These are phyloP conservation scores for Stachybotrys chartarum DNA, from an alignment of 2,329 filamentous ascomycete genomes.

Conservation along the genomic window DNA sequence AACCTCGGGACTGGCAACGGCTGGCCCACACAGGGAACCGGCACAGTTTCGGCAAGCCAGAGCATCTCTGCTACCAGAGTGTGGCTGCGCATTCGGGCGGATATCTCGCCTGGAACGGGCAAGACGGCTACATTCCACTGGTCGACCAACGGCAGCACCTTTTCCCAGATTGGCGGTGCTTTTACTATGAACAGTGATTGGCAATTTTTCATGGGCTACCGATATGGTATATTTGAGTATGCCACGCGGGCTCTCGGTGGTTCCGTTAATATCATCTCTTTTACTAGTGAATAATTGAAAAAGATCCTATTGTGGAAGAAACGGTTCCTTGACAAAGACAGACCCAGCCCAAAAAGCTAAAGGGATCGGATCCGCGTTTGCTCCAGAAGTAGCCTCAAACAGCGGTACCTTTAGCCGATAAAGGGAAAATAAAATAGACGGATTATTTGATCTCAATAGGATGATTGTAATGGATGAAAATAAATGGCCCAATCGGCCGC, in stretches of 20 bases:
- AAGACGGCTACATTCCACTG: slow-evolving; percentile 22
- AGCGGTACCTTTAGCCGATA: no score
- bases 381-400: no score
- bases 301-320: no score
- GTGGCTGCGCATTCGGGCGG: slow-evolving; percentile 13
- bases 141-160: slow-evolving; percentile 33
- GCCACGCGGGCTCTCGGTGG: not conserved
- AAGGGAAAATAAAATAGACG: no score
- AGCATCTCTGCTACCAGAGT: slow-evolving; percentile 2
- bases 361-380: no score
- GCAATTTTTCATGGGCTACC: not conserved
- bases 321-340: no score
- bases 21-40: slow-evolving; percentile 4
- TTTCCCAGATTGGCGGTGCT: slow-evolving; percentile 24
- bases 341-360: no score
- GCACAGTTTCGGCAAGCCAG: not conserved
- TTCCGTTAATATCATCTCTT: not conserved
- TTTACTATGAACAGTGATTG: slow-evolving; percentile 26
- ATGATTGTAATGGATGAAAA: no score
- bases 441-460: no score
- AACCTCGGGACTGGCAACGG: slow-evolving; percentile 4
- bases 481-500: no score
- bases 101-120: slow-evolving; percentile 10
- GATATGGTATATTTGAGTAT: not conserved
- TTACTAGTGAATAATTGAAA: not conserved